A percentile compares a stretch with the other conserved stretches of the same genome.
These are phyloP conservation scores for Pyrus betulifolia DNA, from an alignment of 306 rosid genomes.

Conservation along the genomic window DNA sequence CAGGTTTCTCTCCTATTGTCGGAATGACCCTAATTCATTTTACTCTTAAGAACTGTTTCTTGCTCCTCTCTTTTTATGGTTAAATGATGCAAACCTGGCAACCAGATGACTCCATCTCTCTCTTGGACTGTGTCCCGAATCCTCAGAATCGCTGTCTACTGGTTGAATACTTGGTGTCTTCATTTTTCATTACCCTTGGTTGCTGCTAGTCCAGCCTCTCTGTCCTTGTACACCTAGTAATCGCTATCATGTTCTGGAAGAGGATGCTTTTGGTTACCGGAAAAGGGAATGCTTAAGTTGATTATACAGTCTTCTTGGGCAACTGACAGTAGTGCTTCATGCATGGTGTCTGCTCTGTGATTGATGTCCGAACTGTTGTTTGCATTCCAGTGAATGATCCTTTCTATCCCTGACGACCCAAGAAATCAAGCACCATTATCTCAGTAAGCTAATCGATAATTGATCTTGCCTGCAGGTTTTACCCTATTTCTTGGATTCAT, in stretches of 20 bases:
- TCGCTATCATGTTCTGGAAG: background rate
- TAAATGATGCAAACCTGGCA: background rate
- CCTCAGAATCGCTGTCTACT: no score
- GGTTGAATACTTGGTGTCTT: no score
- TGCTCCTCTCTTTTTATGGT: background rate
- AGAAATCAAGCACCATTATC: no score
- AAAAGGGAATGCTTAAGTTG: background rate
- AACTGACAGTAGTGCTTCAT: background rate
- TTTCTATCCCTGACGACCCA: background rate
- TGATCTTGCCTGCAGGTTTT: constrained; percentile 47
- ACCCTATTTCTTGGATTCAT: constrained; percentile 70
- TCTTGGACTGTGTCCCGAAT: no score
- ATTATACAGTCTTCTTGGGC: background rate
- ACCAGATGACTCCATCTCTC: no score
- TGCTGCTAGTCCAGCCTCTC: background rate
- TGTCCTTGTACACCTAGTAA: background rate
- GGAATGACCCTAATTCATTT: background rate
- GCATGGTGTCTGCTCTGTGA: background rate
- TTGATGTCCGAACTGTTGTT: background rate
- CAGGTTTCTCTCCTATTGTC: background rate
- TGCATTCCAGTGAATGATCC: background rate
- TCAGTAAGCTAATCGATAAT: background rate
- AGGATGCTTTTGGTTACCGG: background rate
- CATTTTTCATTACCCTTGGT: background rate
- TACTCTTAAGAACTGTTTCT: background rate